phyloP scores from a whole-genome alignment of 805 yeast genomes.

The Ogataea saltuana region DNA sequence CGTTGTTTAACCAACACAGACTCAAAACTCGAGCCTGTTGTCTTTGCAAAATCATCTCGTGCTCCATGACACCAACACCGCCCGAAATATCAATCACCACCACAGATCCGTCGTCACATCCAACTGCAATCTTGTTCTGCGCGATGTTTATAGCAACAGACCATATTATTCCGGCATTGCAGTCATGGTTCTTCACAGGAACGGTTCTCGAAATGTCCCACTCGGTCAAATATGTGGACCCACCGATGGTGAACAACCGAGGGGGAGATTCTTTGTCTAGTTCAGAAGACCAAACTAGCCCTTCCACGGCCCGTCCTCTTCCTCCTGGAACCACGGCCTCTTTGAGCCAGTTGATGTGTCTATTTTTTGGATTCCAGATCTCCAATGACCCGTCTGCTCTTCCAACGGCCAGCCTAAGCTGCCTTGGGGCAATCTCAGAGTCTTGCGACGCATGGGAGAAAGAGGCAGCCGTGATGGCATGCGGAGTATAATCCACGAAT shows the following conservation, averaged over 20 bases:
- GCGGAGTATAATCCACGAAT: conserved; percentile 86
- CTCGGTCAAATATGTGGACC: conserved; percentile 86
- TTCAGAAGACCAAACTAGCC: conserved; percentile 71
- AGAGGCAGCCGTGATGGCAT: conserved; percentile 75
- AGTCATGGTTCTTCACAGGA: conserved; percentile 76
- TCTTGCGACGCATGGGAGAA: conserved; percentile 63
- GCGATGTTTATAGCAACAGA: conserved; percentile 66
- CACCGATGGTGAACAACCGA: conserved; percentile 90
- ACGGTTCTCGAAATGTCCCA: conserved; percentile 81
- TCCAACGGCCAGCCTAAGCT: conserved; percentile 83
- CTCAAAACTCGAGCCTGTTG: conserved; percentile 81
- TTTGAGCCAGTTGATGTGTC: conserved; percentile 71
- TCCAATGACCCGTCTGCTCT: conserved; percentile 94
- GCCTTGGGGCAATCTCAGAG: conserved; percentile 47
- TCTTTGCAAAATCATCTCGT: conserved; percentile 72
- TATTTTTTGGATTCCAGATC: conserved; percentile 77
- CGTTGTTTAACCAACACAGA: conserved; percentile 70
- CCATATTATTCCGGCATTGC: conserved; percentile 95
- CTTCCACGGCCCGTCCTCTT: conserved; percentile 82
- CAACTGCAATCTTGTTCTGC: conserved; percentile 73
- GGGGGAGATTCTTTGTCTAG: conserved; percentile 45
- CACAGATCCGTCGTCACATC: conserved; percentile 94
- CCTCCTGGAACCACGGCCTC: conserved; percentile 78
- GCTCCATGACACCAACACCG: conserved; percentile 81
- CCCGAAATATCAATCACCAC: conserved; percentile 83